Evolutionary conservation across 2,329 filamentous ascomycete genomes (phyloP).

Genomic region (Pseudocercospora fijiensis): DNA sequence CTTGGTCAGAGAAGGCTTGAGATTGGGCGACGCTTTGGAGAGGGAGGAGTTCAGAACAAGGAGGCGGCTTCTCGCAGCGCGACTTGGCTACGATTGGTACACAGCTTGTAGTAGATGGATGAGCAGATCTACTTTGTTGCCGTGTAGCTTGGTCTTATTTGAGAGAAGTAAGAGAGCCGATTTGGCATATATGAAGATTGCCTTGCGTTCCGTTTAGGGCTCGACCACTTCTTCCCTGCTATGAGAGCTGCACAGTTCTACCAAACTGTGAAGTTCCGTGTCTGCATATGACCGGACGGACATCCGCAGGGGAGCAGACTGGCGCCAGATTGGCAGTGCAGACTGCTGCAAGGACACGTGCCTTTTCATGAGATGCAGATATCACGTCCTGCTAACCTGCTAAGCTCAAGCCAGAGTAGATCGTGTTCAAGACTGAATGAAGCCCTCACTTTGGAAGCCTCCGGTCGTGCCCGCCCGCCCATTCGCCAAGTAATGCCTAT

Average conservation of each 20-base stretch:
- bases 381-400: not conserved
- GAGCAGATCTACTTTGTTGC: conserved; percentile 1
- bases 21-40: not conserved
- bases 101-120: conserved; percentile 4
- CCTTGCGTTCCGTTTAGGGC: not conserved
- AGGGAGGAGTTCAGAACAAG: conserved; percentile 2
- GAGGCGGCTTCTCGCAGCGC: not conserved
- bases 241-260: not conserved
- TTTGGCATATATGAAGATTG: not conserved
- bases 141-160: conserved; percentile 2
- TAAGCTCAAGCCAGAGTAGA: too few relatives aligned
- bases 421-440: not conserved
- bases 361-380: not conserved
- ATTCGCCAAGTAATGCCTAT: too few relatives aligned
- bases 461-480: too few relatives aligned
- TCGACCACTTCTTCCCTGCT: not conserved
- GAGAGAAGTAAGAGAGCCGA: conserved; percentile 1
- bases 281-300: not conserved
- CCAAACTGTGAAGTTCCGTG: not conserved
- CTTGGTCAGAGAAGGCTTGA: not conserved
- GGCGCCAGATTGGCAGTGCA: not conserved
- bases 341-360: too few relatives aligned
- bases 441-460: too few relatives aligned
- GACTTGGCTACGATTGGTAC: conserved; percentile 2
- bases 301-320: not conserved